Evolutionary conservation across 1,284 basidiomycete genomes (phyloP).

Genomic region (Apiotrichum veenhuisii): DNA sequence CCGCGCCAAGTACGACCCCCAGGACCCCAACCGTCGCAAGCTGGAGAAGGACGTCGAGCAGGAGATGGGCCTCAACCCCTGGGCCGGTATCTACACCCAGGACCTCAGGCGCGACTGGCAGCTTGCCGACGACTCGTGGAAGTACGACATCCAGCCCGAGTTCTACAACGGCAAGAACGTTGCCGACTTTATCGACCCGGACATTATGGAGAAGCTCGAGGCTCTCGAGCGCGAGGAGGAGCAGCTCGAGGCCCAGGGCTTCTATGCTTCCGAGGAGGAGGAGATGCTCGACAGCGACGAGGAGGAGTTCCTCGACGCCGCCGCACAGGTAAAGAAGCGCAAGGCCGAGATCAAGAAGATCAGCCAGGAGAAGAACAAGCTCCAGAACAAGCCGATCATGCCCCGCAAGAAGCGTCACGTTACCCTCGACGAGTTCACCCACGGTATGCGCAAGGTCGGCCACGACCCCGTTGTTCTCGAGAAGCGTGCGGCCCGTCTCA

Average conservation of each 20-base stretch:
- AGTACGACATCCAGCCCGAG: slow-evolving; percentile 91
- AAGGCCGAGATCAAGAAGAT: slow-evolving; percentile 63
- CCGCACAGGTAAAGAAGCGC: slow-evolving; percentile 62
- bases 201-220: slow-evolving; percentile 94
- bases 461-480: slow-evolving; percentile 84
- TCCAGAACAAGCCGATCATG: slow-evolving; percentile 78
- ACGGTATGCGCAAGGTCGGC: slow-evolving; percentile 77
- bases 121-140: slow-evolving; percentile 89
- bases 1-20: slow-evolving; percentile 77
- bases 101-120: slow-evolving; percentile 81
- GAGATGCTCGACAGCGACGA: slow-evolving; percentile 88
- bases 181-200: slow-evolving; percentile 98
- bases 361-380: slow-evolving; percentile 80
- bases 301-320: slow-evolving; percentile 70
- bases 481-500: slow-evolving; percentile 77
- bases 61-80: slow-evolving; percentile 62
- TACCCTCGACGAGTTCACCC: slow-evolving; percentile 80
- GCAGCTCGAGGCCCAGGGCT: slow-evolving; percentile 85
- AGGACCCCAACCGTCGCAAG: slow-evolving; percentile 67
- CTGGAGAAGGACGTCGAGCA: slow-evolving; percentile 75
- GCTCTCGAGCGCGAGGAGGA: slow-evolving; percentile 97
- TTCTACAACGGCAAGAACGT: slow-evolving; percentile 98
- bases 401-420: slow-evolving; percentile 82
- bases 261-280: slow-evolving; percentile 85
- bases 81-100: slow-evolving; percentile 83